Conservation (phyloP, 805 yeast species). For the Torulaspora gathmanii region DNA sequence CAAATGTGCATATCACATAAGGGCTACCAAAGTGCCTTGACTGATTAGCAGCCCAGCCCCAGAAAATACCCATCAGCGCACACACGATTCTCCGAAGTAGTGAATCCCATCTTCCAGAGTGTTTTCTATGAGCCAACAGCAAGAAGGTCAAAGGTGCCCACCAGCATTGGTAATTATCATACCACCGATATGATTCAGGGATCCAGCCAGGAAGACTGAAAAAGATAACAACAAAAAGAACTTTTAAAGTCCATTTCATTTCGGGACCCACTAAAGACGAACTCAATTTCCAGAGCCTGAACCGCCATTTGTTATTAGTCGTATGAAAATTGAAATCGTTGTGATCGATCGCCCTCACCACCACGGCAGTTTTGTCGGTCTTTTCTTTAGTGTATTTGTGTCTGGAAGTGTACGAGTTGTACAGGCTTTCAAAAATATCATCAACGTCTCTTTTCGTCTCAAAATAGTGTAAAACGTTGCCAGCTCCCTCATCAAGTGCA, state of each 20-base stretch:
- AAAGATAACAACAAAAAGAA: constrained; percentile 37
- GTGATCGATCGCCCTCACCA: constrained; percentile 40
- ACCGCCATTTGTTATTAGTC: constrained; percentile 36
- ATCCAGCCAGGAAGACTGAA: constrained; percentile 45
- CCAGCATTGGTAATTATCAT: constrained; percentile 40
- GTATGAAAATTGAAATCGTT: constrained; percentile 41
- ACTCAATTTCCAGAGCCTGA: constrained; percentile 38
- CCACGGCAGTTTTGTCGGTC: constrained; percentile 5
- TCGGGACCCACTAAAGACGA: constrained; percentile 37
- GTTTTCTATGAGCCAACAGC: constrained; percentile 40
- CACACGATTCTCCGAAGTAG: constrained; percentile 34
- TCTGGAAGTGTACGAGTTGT: constrained; percentile 43
- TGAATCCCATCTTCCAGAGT: constrained; percentile 37
- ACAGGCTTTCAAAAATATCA: constrained; percentile 43
- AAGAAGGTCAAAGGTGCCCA: constrained; percentile 41
- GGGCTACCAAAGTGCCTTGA: constrained; percentile 38
- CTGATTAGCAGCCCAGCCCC: constrained; percentile 46
- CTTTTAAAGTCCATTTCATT: constrained; percentile 43
- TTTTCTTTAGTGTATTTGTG: constrained; percentile 21
- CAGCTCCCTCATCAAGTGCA: constrained; percentile 45
- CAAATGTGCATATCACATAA: constrained; percentile 40
- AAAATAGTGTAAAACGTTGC: constrained; percentile 40
- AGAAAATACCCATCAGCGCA: constrained; percentile 41
- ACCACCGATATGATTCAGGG: constrained; percentile 40
- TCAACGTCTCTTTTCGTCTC: constrained; percentile 44